Base-by-base conservation (phyloP, 345 rosid species). In the Ceriops tagal region DNA sequence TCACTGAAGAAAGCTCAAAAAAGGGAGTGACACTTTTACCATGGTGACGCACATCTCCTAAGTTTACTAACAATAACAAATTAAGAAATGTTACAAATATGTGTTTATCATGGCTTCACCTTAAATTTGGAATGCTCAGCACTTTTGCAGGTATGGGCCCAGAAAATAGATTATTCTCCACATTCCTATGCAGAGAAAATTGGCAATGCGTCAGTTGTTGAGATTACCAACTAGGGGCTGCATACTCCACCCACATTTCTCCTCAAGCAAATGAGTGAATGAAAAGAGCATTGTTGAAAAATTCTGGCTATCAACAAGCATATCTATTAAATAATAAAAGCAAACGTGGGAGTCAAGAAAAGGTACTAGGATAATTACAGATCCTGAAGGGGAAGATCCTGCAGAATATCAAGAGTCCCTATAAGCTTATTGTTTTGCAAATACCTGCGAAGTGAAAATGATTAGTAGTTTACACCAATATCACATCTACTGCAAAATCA, bases 81-180 rank as follows among this genome's bases (percentile, higher is more conserved):
- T 21, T 1, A 27, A 58, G 68, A 31, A 51, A 22, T 46, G 46
- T 46, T 27, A 70, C 22, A 57, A 8, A 58, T 13, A 37, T 9
- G 7, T 26, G 30, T 22, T 27, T 34, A 6, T 30, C 28, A 56
- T 19, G 16, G 24, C 3, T 26, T 80, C 75, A 95, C 99, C 82
- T 86, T 83, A 95, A 92, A 78, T 82, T 76, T 1, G 92, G 97
- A 78, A 92, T 77, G 39, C 32, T 76, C 52, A 85, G 76, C 70
- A 95, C 67, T 76, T 86, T 83, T 31, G 75, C 72, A 20, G 99
- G 98, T 76, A 90, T 85, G 73, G 96, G 96, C 53, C 99, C 97
- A 0, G 96, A 95, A 78, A 95, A 88, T 67, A 84, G 74, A 83
- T 95, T 92, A 77, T 92, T 82, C 83, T 82, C 96, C 15, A 95